Evolutionary conservation across 306 rosid genomes (phyloP), one percentile per base, ranked within the genome.

Genomic region (Pterocarpus macrocarpus): DNA sequence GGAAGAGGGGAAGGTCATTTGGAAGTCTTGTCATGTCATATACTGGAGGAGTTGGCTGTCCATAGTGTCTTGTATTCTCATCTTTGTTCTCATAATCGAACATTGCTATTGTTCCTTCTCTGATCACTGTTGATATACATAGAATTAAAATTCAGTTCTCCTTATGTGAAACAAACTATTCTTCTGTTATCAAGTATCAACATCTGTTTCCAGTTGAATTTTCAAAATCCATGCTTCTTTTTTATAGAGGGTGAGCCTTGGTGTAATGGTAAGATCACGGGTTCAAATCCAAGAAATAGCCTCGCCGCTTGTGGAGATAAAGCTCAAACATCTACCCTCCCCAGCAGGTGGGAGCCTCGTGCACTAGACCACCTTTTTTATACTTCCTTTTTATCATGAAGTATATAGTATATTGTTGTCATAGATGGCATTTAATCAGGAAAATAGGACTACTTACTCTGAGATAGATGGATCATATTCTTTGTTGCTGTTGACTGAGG

Each of bases 401-500:
- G 71, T 58, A 45, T 59, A 33, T 22, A 66, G 32, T 73, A 53
- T 73, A 73, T 74, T 28, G 33, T 58, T 52, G 74, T 64, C 41
- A 13, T 72, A 2, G 6, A 61, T 69, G 52, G 36, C 34, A 34
- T 34, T 64, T 62, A 72, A 38, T 44, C 14, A 78, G 57, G 71
- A 56, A 58, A 79, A 67, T 39, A 38, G 62, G 55, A 78, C 38
- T 14, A 75, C 96, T 77, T 86, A 93, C 99, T 95, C 79, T 95
- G 98, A 85, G 98, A 84, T 28, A 93, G 73, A 86, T 95, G 98
- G 66, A 95, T 80, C 96, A 93, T 81, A 90, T 91, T 91, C 88
- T 91, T 93, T 15, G 97, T 95, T 49, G 99, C 89, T 5, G 97
- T 80, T 73, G 99, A 82, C 80, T 93, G 99, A 79, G 97, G 98